A percentile compares a stretch with the other conserved stretches of the same genome.
phyloP scores from a whole-genome alignment of 192 early-diverging fungal species.

The Coemansia sp. region DNA sequence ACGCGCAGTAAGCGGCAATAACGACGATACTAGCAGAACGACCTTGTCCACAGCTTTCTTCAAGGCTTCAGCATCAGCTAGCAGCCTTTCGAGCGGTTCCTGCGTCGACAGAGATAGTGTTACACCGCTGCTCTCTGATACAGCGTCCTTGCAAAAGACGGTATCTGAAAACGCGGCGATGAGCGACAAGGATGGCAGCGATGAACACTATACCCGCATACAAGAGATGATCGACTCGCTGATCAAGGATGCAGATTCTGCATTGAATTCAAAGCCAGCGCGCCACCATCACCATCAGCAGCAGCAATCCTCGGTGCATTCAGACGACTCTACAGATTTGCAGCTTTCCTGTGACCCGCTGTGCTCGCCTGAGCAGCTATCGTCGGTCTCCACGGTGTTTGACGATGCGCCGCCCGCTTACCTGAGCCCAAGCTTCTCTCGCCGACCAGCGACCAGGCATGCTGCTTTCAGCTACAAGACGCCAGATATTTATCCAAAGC shows the following conservation, averaged over 20 bases:
- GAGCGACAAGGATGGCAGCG: slow-evolving; percentile 14
- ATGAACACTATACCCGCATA: slow-evolving; percentile 49
- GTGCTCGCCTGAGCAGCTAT: slow-evolving; percentile 16
- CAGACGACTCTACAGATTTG: slow-evolving; percentile 14
- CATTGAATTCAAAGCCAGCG: slow-evolving; percentile 33
- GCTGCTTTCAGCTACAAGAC: background rate
- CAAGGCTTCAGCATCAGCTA: background rate
- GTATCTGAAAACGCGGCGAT: background rate
- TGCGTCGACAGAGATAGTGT: background rate
- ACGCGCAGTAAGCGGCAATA: slow-evolving; percentile 1
- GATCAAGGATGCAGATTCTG: slow-evolving; percentile 48
- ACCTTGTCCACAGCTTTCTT: background rate
- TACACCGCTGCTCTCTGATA: background rate
- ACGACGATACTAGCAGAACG: background rate
- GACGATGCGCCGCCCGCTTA: slow-evolving; percentile 16
- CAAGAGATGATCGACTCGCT: slow-evolving; percentile 52
- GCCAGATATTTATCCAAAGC: background rate
- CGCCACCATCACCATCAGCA: slow-evolving; percentile 4
- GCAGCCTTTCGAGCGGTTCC: background rate
- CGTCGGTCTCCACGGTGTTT: slow-evolving; percentile 23
- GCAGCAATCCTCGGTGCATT: background rate
- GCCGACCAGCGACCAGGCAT: background rate
- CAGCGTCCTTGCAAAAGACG: background rate
- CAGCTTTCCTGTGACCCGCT: slow-evolving; percentile 1
- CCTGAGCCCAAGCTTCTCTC: background rate